Conservation (phyloP, 345 rosid species). For the Arabidopsis arenosa region DNA sequence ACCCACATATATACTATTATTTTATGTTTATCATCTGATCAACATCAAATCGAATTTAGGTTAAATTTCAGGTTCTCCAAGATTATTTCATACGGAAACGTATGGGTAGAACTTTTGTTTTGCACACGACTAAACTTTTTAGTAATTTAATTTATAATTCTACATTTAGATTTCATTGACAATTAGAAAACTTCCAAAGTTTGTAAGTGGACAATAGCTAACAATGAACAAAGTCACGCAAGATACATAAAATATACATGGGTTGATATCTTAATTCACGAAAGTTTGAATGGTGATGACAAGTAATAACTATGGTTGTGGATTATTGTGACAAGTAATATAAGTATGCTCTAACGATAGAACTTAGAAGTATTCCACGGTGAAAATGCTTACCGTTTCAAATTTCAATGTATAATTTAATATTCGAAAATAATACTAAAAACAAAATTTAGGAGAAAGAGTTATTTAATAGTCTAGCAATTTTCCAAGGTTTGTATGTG, state of each 20-base stretch:
- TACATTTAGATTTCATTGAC: background rate
- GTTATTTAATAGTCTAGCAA: conserved; percentile 4
- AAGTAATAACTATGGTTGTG: too few species aligned
- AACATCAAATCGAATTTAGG: conserved; percentile 30
- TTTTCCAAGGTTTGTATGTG: conserved; percentile 5
- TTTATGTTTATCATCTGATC: conserved; percentile 7
- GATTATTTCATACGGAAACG: conserved; percentile 29
- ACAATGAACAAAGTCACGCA: conserved; percentile 8
- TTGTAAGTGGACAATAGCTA: background rate
- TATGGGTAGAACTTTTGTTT: conserved; percentile 24
- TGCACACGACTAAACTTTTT: conserved; percentile 17
- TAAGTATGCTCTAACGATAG: background rate
- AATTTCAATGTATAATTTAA: background rate
- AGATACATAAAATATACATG: too few species aligned
- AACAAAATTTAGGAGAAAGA: background rate
- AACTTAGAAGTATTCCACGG: background rate
- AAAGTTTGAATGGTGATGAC: too few species aligned
- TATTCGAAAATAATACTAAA: background rate
- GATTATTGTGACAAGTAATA: too few species aligned
- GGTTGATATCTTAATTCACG: too few species aligned
- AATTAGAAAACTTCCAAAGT: conserved; percentile 1
- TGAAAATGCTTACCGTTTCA: background rate
- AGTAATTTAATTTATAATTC: background rate
- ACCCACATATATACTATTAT: background rate
- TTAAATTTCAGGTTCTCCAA: conserved; percentile 16